Conservation (phyloP, 805 yeast genomes). For the Kuraishia piskuri region DNA sequence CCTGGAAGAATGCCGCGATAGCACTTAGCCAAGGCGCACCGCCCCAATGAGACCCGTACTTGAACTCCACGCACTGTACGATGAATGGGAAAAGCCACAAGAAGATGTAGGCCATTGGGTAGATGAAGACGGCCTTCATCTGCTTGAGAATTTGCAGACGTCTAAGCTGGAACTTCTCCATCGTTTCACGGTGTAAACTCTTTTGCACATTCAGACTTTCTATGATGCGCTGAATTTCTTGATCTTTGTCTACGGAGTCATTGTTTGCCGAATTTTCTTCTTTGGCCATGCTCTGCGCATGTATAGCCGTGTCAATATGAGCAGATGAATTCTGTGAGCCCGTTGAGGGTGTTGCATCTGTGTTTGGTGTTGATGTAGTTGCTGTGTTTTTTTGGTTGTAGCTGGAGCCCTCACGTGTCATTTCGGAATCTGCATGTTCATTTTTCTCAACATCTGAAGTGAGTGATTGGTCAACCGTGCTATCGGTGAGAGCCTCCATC, state of each 20-base stretch:
- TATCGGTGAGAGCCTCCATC: not conserved
- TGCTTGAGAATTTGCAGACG: constrained; percentile 66
- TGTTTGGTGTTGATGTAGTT: not conserved
- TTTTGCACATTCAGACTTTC: constrained; percentile 19
- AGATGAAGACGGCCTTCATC: constrained; percentile 70
- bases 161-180: constrained; percentile 52
- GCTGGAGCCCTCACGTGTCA: not conserved
- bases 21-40: constrained; percentile 57
- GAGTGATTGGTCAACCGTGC: not conserved
- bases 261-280: not conserved
- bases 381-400: not conserved
- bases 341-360: not conserved
- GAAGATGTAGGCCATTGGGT: constrained; percentile 74
- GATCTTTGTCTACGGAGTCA: not conserved
- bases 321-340: not conserved
- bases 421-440: not conserved
- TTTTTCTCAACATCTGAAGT: not conserved
- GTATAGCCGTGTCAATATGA: not conserved
- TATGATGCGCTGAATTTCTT: constrained; percentile 5
- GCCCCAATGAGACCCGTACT: constrained; percentile 39
- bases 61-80: constrained; percentile 42
- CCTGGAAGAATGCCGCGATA: constrained; percentile 69
- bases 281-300: not conserved
- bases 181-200: constrained; percentile 47
- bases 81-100: constrained; percentile 80